A percentile compares a stretch with the other conserved stretches of the same genome.
These are phyloP conservation scores for Lathyrus tuberosus DNA, from an alignment of 306 rosid genomes.

Conservation along the genomic window DNA sequence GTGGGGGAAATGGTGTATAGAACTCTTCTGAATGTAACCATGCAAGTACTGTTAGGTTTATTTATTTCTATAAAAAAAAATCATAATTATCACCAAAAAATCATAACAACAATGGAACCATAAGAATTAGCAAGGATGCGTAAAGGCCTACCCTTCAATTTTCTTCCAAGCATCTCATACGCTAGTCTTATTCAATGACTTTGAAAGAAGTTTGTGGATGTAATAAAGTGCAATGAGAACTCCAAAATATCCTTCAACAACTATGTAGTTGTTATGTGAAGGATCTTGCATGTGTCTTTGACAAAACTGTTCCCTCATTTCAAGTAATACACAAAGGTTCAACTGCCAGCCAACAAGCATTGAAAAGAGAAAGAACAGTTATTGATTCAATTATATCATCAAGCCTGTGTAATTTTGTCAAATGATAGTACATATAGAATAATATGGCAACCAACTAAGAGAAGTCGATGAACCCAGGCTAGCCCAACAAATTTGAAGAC, in stretches of 20 bases:
- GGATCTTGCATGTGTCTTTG: too few relatives aligned
- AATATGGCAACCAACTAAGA: constrained; percentile 9
- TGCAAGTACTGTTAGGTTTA: constrained; percentile 15
- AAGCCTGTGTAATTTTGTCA: constrained; percentile 22
- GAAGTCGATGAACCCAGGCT: constrained; percentile 24
- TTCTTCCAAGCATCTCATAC: constrained; percentile 88
- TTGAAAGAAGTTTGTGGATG: too few relatives aligned
- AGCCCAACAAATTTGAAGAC: too few relatives aligned
- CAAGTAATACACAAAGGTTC: too few relatives aligned
- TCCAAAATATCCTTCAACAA: too few relatives aligned
- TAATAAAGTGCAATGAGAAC: too few relatives aligned
- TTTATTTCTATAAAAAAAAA: neutral
- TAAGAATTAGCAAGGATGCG: constrained; percentile 33
- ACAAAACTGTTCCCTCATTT: too few relatives aligned
- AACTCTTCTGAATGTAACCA: neutral
- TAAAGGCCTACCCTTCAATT: constrained; percentile 70
- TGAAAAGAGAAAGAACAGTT: constrained; percentile 31
- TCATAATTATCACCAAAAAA: neutral
- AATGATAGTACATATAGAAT: constrained; percentile 27
- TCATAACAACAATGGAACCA: constrained; percentile 28
- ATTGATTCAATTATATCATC: constrained; percentile 24
- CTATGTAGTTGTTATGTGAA: too few relatives aligned
- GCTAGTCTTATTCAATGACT: constrained; percentile 96
- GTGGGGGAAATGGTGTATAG: too few relatives aligned
- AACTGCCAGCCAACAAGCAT: constrained; percentile 48